These are phyloP conservation scores for Sclerotinia nivalis DNA, from an alignment of 2,329 filamentous ascomycete species.

Conservation along the genomic window DNA sequence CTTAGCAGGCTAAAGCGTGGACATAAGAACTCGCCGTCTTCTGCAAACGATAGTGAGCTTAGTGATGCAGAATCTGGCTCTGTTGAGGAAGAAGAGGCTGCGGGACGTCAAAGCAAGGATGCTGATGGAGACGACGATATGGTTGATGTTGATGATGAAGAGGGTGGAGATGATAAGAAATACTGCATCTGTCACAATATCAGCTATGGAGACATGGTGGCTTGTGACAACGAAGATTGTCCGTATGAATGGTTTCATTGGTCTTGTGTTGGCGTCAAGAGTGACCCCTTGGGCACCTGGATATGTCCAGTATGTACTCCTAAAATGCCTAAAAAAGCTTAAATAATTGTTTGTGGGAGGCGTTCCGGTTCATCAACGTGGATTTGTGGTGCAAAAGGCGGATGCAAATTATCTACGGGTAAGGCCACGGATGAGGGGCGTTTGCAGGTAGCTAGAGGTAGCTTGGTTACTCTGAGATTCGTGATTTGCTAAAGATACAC, in stretches of 20 bases:
- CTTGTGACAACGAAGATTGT: conserved; percentile 81
- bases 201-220: conserved; percentile 86
- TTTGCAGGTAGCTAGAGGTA: conserved; percentile 1
- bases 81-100: conserved; percentile 50
- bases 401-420: conserved; percentile 11
- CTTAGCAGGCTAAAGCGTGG: conserved; percentile 61
- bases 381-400: background rate
- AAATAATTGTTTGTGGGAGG: background rate
- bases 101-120: conserved; percentile 51
- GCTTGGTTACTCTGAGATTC: background rate
- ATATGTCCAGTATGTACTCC: conserved; percentile 64
- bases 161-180: conserved; percentile 71
- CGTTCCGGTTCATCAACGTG: background rate
- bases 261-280: conserved; percentile 69
- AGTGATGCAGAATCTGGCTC: conserved; percentile 62
- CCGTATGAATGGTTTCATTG: conserved; percentile 88
- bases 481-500: background rate
- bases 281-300: conserved; percentile 67
- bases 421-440: background rate
- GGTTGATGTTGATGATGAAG: conserved; percentile 62
- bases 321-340: conserved; percentile 33
- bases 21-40: conserved; percentile 61
- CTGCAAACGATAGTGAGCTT: conserved; percentile 63
- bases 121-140: conserved; percentile 54
- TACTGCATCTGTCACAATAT: conserved; percentile 84